Base-by-base conservation (phyloP, 768 basidiomycete species). In the Naganishia onofrii region DNA sequence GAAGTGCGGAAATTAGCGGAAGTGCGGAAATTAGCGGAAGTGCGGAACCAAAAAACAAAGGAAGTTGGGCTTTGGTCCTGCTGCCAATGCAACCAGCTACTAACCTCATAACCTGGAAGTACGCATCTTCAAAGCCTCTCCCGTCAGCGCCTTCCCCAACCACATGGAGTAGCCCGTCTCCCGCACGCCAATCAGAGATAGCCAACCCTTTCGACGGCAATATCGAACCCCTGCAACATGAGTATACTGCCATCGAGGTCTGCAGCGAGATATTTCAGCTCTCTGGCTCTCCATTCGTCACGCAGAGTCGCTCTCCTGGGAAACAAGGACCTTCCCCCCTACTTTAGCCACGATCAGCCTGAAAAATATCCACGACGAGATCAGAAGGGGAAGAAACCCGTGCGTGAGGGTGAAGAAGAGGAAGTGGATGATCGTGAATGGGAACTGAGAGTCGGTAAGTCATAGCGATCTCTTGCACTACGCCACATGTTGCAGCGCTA, bases 361-460 rank as follows among this genome's bases (percentile, higher is more conserved):
- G 38, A 42, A 34, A n/a, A 34, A 2, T 42, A 51, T 34, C 48
- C 48, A 13, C 74, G 67, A 26, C 70, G 70, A 2, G 75, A 77
- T 55, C 76, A 69, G 9, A 76, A 73, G 55, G 72, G 69, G n/a
- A 73, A 72, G 54, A 66, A 63, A 34, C 70, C 70, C 26, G 46
- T 71, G n/a, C 28, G 48, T 26, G 44, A 67, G 31, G 67, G 66
- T 29, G 52, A 74, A 23, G 76, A 75, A 42, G 74, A 72, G 53
- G 77, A 78, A 66, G 79, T 80, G 17, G 74, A 75, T 60, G 79
- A 80, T 71, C 53, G 69, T 19, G 79, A 80, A 67, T 80, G 79
- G 79, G 76, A 78, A 58, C 71, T 78, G 32, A 52, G 79, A 67
- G 78, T 77, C n/a, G 79, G 79, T 80, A 54, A 70, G 79, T 77